Base-by-base conservation (phyloP, 1,139 yeast species). In the Saccharomycopsis hybrid region DNA sequence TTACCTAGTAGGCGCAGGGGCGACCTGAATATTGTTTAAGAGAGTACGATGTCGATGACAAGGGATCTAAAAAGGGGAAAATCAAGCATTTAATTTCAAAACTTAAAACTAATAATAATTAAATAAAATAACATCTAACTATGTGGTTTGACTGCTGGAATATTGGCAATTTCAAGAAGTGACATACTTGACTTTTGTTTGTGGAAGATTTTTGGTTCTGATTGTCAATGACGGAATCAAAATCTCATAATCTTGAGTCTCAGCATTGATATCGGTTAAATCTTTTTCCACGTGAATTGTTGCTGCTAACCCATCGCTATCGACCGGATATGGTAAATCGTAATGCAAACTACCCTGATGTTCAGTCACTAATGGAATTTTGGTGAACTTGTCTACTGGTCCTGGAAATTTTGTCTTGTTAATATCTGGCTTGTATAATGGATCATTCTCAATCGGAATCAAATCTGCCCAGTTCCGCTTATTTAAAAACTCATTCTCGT, bases 251-350 rank as follows among this genome's bases (percentile, higher is more conserved):
- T 71, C 78, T 37, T 71, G 70, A 9, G 85, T 78, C 33, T 68
- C 66, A 37, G 80, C 75, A 7, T 66, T 64, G 3, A 64, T 62
- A 54, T 73, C 70, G 32, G 55, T 58, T 33, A 70, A 72, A 57
- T 81, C 78, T 49, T 69, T 67, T 60, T 84, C 90, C 49, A 83
- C 81, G 54, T 78, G 82, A 35, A 83, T 59, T 1, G 82, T 76
- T 29, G 85, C 75, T 4, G 80, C 78, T 55, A 84, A 68, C 1
- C 83, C 69, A 46, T 76, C 77, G 1, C 66, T 64, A 25, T 65
- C 66, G 31, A 55, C 55, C 2, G 60, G 63, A 5, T 61, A 61
- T 2, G 62, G 54, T 3, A 49, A 40, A 32, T 53, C 48, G 32
- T 48, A 40, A 25, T 39, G 48, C 3, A 39, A 39, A 24, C 27